A percentile compares a stretch with the other conserved stretches of the same genome.
Evolutionary conservation across 2,329 filamentous ascomycete genomes (phyloP).

Genomic region (Zasmidium cellare): DNA sequence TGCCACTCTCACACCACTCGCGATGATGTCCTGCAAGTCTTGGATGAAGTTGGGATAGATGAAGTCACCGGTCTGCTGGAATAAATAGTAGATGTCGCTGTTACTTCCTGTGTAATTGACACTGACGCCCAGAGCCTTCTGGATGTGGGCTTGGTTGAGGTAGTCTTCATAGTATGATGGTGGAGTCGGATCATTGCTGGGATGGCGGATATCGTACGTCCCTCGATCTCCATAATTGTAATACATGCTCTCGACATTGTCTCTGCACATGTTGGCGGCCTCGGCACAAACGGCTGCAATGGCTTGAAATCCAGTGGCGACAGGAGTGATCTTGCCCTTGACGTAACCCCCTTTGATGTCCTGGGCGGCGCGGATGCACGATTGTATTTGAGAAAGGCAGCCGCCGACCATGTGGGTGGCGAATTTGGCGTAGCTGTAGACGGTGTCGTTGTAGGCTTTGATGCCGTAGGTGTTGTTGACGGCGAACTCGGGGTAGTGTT

Average conservation of each 20-base stretch:
- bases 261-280: slow-evolving; percentile 57
- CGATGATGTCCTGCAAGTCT: slow-evolving; percentile 44
- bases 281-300: slow-evolving; percentile 50
- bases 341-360: slow-evolving; percentile 28
- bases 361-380: slow-evolving; percentile 51
- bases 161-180: slow-evolving; percentile 52
- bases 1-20: slow-evolving; percentile 39
- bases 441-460: slow-evolving; percentile 56
- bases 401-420: slow-evolving; percentile 50
- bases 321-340: slow-evolving; percentile 22
- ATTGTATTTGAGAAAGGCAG: slow-evolving; percentile 50
- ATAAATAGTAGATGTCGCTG: slow-evolving; percentile 48
- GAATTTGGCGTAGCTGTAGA: slow-evolving; percentile 61
- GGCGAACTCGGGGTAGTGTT: slow-evolving; percentile 54
- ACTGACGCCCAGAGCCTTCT: slow-evolving; percentile 57
- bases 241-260: slow-evolving; percentile 57
- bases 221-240: slow-evolving; percentile 45
- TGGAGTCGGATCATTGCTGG: slow-evolving; percentile 41
- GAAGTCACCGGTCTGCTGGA: slow-evolving; percentile 52
- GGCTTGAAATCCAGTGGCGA: slow-evolving; percentile 6
- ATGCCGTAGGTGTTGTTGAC: slow-evolving; percentile 59
- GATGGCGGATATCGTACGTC: slow-evolving; percentile 59
- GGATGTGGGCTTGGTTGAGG: slow-evolving; percentile 57
- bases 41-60: slow-evolving; percentile 60
- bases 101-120: slow-evolving; percentile 55